A percentile compares a stretch with the other conserved stretches of the same genome.
These are phyloP conservation scores for Sporodiniella umbellata DNA, from an alignment of 371 early-diverging fungal species.

Conservation along the genomic window DNA sequence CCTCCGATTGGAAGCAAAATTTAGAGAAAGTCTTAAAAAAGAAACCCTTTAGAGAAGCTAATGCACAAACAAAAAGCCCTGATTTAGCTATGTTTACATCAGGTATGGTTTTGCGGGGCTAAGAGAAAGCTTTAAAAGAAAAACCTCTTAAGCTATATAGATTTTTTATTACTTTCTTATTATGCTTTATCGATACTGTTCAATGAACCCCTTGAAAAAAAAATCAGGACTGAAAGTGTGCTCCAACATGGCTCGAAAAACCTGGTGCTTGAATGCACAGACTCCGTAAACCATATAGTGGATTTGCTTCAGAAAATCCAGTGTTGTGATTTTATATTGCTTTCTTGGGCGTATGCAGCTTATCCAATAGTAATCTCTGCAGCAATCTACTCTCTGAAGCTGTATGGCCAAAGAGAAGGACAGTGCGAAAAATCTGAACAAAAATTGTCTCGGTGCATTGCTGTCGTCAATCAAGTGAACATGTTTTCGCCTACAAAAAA, in stretches of 20 bases:
- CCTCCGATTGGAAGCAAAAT: no score
- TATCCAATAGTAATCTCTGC: slow-evolving; percentile 26
- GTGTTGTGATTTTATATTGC: slow-evolving; percentile 17
- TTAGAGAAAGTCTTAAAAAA: no score
- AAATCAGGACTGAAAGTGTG: slow-evolving; percentile 3
- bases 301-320: slow-evolving; percentile 24
- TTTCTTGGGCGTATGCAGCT: slow-evolving; percentile 28
- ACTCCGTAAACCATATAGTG: slow-evolving; percentile 34
- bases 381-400: slow-evolving; percentile 19
- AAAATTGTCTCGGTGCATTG: slow-evolving; percentile 12
- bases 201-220: slow-evolving; percentile 64
- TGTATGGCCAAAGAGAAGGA: slow-evolving; percentile 1
- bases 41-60: no score
- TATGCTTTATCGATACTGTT: slow-evolving; percentile 70
- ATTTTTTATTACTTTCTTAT: slow-evolving; percentile 55
- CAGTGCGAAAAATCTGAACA: slow-evolving; percentile 15
- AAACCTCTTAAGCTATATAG: slow-evolving; percentile 9
- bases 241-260: slow-evolving; percentile 21
- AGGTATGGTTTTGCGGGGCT: no score
- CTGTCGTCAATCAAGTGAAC: slow-evolving; percentile 8
- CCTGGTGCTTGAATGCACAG: slow-evolving; percentile 41
- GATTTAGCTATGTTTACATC: slow-evolving; percentile 17
- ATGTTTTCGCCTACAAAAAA: not conserved
- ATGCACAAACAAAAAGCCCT: no score
- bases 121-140: not conserved